phyloP scores from a whole-genome alignment of 148 eudicot genomes.

The Rhododendron vialii region DNA sequence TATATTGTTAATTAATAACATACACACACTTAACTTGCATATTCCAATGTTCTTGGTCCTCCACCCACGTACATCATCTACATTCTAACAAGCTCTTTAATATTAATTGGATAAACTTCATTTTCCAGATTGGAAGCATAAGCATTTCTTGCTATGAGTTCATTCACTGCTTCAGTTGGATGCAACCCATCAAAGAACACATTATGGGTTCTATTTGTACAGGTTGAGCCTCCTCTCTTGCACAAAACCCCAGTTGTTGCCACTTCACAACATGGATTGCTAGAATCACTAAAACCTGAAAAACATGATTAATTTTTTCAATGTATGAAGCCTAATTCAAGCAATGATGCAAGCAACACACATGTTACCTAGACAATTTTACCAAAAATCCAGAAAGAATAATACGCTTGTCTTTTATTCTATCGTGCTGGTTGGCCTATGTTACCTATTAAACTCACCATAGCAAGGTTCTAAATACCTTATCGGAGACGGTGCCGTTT shows the following conservation, averaged over 20 bases:
- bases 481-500: too few relatives aligned
- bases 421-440: background rate
- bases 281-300: constrained; percentile 17
- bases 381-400: background rate
- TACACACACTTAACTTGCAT: too few relatives aligned
- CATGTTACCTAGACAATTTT: background rate
- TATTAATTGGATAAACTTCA: background rate
- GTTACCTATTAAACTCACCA: background rate
- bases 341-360: background rate
- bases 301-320: background rate
- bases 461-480: background rate
- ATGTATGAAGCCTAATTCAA: background rate
- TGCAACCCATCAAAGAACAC: constrained; percentile 43
- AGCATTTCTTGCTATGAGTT: constrained; percentile 27
- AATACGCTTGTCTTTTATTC: background rate
- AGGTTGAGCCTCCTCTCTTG: constrained; percentile 26
- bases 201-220: constrained; percentile 23
- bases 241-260: constrained; percentile 16
- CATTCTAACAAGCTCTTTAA: background rate
- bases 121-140: constrained; percentile 12
- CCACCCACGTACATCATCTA: background rate
- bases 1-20: too few relatives aligned
- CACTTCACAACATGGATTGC: constrained; percentile 24
- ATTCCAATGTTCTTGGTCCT: background rate
- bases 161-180: constrained; percentile 48